Base-by-base conservation (phyloP, 2,329 filamentous ascomycete species). In the Penicillium sp. region DNA sequence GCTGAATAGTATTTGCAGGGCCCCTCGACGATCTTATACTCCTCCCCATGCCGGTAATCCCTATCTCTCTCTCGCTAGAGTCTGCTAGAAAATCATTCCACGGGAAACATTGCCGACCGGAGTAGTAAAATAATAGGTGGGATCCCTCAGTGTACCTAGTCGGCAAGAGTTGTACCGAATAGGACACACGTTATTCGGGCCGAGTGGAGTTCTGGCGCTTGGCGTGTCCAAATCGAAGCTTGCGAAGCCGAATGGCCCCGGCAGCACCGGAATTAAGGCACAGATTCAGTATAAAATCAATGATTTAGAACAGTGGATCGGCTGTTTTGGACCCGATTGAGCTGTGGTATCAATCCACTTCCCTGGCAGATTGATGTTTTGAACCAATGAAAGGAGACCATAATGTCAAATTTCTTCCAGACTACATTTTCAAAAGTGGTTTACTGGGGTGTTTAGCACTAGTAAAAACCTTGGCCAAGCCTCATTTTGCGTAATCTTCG, bases 71-170 rank as follows among this genome's bases (percentile, higher is more conserved):
- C 33, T 10, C 7, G 33, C 16, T 11, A 37, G 5, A 4, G 3
- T 37, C 2, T 9, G 16, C 33, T 37, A 9, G 4, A 37, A 0
- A 8, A 37, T 37, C 16, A 4, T 37, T 19, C 6, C 16, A 2
- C 6, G 33, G n/a, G 10, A n/a, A 37, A 1, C 1, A n/a, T 19
- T 37, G n/a, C 33, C n/a, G 33, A 2, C 3, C 2, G 33, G 6
- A 7, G 19, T 16, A 8, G 3, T 19, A 2, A n/a, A 37, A 7
- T 10, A 8, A 19, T 37, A n/a, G 33, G 33, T 8, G 14, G 14
- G n/a, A 9, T 3, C 3, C 0, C 4, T 8, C 5, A 37, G 7
- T n/a, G 0, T n/a, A 37, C 33, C 16, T 6, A 35, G 0, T 35
- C 33, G 33, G 33, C 33, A 14, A 14, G 7, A 6, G 33, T 35